Evolutionary conservation across 148 eudicot genomes (phyloP), one percentile per base, ranked within the genome.

Genomic region (Vaccinium vitisidaea): DNA sequence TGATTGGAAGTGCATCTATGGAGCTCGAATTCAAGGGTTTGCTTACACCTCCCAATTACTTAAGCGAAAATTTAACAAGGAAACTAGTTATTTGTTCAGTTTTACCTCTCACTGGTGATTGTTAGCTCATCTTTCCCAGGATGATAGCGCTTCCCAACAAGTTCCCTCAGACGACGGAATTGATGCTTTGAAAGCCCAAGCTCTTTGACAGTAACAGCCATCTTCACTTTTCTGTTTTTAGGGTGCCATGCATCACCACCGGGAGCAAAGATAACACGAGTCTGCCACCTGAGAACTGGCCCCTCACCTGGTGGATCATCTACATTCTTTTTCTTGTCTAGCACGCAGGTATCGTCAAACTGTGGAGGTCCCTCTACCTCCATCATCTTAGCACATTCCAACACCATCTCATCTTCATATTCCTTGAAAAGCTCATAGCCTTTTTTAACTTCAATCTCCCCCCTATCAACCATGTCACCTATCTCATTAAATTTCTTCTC

Each of bases 181-280:
- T 95, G 98, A 91, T 93, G 91, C 82, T 92, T 90, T n/a, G 98
- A 88, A 58, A 94, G 90, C 67, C 96, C 98, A 84, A 95, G 98
- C 92, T 97, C 99, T 90, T 95, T 97, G 23, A 95, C 98, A 56
- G 93, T 95, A 79, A 94, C 98, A 39, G 94, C 88, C 86, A 97
- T 82, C 87, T 95, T 97, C 5, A 95, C 99, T 90, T 95, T 97
- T 86, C 98, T 88, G 65, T 97, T 97, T 88, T 95, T 97, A 16
- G 99, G 99, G 89, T 97, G 99, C 98, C 99, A 94, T 83, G 99
- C 90, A 88, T 97, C 99, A 86, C 96, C 93, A 55, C 98, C 98
- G 43, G 95, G 98, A 84, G 87, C 87, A 87, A 97, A 89, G 19
- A 95, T 96, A 79, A 86, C 89, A 56, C 98, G 91, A 48, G 98